Conservation (phyloP, 345 rosid species). For the Aethionema arabicum region DNA sequence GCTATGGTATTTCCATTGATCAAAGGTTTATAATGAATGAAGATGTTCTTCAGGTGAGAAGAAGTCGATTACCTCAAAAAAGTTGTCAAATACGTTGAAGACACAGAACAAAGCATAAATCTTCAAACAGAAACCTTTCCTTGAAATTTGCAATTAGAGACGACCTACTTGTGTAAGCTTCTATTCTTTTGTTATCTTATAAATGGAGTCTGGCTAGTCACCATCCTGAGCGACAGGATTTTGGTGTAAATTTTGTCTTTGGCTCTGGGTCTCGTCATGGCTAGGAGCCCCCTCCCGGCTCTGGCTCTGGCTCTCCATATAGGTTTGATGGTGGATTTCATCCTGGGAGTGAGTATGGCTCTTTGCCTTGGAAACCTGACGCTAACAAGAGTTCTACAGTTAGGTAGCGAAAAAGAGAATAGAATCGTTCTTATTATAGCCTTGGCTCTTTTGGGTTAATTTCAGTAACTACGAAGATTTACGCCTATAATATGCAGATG, state of each 20-base stretch:
- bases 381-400: slow-evolving; percentile 36
- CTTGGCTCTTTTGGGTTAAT: neutral
- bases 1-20: slow-evolving; percentile 4
- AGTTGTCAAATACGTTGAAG: slow-evolving; percentile 34
- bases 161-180: slow-evolving; percentile 34
- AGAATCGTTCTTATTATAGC: neutral
- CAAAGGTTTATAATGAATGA: slow-evolving; percentile 13
- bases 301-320: slow-evolving; percentile 32
- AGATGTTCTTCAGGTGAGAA: slow-evolving; percentile 10
- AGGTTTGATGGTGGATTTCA: slow-evolving; percentile 34
- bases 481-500: neutral
- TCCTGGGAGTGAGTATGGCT: slow-evolving; percentile 31
- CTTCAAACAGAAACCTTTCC: slow-evolving; percentile 30
- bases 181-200: slow-evolving; percentile 21
- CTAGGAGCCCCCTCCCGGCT: slow-evolving; percentile 31
- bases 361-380: slow-evolving; percentile 55
- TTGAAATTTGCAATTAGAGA: slow-evolving; percentile 29
- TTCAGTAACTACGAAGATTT: neutral
- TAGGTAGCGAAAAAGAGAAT: slow-evolving; percentile 26
- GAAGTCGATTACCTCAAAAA: slow-evolving; percentile 34
- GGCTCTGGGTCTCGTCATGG: slow-evolving; percentile 35
- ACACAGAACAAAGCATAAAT: slow-evolving; percentile 26
- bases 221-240: slow-evolving; percentile 30
- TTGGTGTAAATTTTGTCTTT: slow-evolving; percentile 24
- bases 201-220: slow-evolving; percentile 40